phyloP scores from a whole-genome alignment of 257 asterid species.

The Gynochthodes officinalis region DNA sequence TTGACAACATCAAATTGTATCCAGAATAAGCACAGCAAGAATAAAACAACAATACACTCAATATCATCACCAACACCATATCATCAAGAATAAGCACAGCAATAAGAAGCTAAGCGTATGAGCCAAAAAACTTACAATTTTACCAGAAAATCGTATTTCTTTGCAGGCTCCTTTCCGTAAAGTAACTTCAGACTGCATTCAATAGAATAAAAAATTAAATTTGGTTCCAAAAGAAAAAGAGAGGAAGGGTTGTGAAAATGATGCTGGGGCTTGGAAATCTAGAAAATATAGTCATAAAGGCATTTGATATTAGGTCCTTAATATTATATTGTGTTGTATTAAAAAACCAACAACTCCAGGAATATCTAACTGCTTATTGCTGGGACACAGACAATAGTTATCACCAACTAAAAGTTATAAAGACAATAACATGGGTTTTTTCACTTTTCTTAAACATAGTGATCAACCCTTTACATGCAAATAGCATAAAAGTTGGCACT shows the following conservation, averaged over 20 bases:
- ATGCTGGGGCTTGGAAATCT: not conserved
- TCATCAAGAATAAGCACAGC: conserved; percentile 11
- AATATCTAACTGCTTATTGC: not conserved
- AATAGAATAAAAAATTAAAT: not conserved
- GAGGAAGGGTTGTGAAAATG: not conserved
- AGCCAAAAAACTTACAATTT: conserved; percentile 63
- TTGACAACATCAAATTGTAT: not conserved
- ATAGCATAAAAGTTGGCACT: not conserved
- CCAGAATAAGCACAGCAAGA: conserved; percentile 11
- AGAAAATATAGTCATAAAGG: not conserved
- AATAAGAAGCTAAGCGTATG: conserved; percentile 1
- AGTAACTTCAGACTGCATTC: conserved; percentile 48
- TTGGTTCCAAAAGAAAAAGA: not conserved
- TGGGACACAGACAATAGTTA: not conserved
- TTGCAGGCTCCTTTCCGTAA: conserved; percentile 52
- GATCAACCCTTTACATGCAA: not conserved
- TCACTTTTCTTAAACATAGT: not conserved
- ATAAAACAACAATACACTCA: too few species aligned
- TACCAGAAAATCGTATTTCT: conserved; percentile 68
- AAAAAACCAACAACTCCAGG: not conserved
- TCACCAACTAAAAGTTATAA: not conserved
- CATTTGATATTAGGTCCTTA: not conserved
- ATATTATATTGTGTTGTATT: not conserved
- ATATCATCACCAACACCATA: too few species aligned
- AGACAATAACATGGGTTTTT: not conserved